Evolutionary conservation across 208 protist species (phyloP).

Genomic region (Porcisia hertigi): DNA sequence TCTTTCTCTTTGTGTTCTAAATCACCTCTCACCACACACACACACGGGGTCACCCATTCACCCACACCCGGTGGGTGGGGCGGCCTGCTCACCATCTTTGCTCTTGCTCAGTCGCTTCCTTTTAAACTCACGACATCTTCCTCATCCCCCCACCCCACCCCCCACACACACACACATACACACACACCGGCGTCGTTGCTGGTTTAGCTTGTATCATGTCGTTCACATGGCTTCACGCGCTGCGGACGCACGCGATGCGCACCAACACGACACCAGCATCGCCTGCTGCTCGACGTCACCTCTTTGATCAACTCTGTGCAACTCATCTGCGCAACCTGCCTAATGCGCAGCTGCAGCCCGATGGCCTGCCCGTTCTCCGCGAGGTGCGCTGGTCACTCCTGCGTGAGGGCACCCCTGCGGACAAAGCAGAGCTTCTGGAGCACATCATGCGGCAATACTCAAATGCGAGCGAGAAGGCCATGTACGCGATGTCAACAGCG

Average conservation of each 20-base stretch:
- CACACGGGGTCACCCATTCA: not conserved
- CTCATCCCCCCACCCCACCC: not conserved
- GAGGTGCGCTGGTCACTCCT: constrained; percentile 55
- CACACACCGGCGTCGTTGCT: too few species aligned
- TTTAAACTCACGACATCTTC: not conserved
- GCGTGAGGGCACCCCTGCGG: constrained; percentile 30
- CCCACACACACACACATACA: not conserved
- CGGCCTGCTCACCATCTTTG: not conserved
- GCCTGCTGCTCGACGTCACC: constrained; percentile 10
- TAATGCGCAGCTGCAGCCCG: constrained; percentile 21
- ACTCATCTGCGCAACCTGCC: constrained; percentile 37
- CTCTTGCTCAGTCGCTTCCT: not conserved
- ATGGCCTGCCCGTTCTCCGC: constrained; percentile 47
- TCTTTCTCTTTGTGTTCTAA: too few species aligned
- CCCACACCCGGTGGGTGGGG: not conserved
- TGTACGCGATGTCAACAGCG: constrained; percentile 9
- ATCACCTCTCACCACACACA: not conserved
- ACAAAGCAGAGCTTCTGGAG: constrained; percentile 43
- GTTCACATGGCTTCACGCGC: constrained; percentile 35
- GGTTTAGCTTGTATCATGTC: constrained; percentile 8
- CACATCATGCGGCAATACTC: constrained; percentile 49
- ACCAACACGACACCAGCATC: constrained; percentile 10
- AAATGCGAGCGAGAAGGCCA: constrained; percentile 20
- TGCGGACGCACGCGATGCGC: constrained; percentile 24
- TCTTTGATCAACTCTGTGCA: constrained; percentile 39